Base-by-base conservation (phyloP, 768 basidiomycete species). In the Boletus coccyginus region DNA sequence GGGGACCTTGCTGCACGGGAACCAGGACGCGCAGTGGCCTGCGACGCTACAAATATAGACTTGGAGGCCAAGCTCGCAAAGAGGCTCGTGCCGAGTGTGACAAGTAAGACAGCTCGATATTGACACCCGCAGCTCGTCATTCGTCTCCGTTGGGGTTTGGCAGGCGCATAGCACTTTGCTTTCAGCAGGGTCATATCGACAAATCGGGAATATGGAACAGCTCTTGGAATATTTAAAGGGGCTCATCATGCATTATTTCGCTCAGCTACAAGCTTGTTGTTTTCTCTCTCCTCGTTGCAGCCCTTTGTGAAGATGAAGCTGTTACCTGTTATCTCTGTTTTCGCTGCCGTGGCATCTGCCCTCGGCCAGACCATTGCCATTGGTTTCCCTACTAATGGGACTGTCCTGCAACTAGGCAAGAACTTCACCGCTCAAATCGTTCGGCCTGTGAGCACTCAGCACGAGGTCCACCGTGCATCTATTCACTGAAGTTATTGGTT, bases 331-430 rank as follows among this genome's bases (percentile, higher is more conserved):
- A 31, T 57, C 24, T 32, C 44, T 45, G 19, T 39, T 27, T 41
- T 55, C 11, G 6, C 32, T 13, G 58, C 38, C 7, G 57, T 48
- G 7, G 56, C 47, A 0, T 55, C 56, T 38, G 62, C 57, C 11
- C 35, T 71, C 10, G 61, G 65, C 10, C 70, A 72, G 59, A 71
- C 70, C 1, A 72, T 71, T 11, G 52, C 59, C 38, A 50, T 72
- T 8, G 66, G 65, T 31, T 11, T 41, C 31, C 70, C 70, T 19
- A 51, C 59, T 7, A 12, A 60, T 10, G 69, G 70, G 16, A 35
- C 57, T 10, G 46, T 64, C 33, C 33, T 71, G 19, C 1, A 1
- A 2, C 53, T 10, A 16, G 70, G 70, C 13, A 5, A 65, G 40
- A 48, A 39, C 21, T 59, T 71, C 41, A 61, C 52, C 1, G 47